phyloP scores from a whole-genome alignment of 2,329 filamentous ascomycete species.

The Monilinia fructigena region DNA sequence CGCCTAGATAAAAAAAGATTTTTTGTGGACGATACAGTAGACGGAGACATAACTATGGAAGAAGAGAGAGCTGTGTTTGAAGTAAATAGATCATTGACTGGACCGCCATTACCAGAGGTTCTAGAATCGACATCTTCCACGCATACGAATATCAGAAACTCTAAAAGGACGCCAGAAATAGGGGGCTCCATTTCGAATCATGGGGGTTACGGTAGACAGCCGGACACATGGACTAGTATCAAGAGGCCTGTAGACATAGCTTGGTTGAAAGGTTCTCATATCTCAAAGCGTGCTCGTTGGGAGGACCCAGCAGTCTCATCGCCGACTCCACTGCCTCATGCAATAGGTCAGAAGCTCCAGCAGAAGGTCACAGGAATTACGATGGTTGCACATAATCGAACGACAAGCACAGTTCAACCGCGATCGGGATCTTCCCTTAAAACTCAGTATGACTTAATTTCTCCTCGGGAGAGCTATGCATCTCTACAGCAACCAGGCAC shows the following conservation, averaged over 20 bases:
- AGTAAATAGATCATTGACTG: background rate
- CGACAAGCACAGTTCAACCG: background rate
- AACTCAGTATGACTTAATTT: background rate
- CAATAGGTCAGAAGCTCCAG: background rate
- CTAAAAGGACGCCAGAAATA: conserved; percentile 13
- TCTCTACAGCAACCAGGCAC: background rate
- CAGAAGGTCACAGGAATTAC: background rate
- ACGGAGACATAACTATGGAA: background rate
- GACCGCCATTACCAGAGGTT: background rate
- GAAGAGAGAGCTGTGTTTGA: background rate
- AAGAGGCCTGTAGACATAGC: conserved; percentile 31
- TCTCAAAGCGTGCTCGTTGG: conserved; percentile 38
- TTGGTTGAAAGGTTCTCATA: conserved; percentile 39
- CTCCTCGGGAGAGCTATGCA: background rate
- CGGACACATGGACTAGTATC: conserved; percentile 16
- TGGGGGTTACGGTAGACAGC: background rate
- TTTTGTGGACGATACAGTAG: conserved; percentile 3
- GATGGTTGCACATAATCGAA: background rate
- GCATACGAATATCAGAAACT: background rate
- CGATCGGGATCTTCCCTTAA: background rate
- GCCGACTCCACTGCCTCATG: conserved; percentile 34
- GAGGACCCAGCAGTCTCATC: conserved; percentile 32
- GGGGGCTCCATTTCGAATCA: background rate
- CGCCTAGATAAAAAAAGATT: background rate
- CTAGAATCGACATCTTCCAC: background rate